Evolutionary conservation across 768 basidiomycete species (phyloP).

Genomic region (Bullera alba): DNA sequence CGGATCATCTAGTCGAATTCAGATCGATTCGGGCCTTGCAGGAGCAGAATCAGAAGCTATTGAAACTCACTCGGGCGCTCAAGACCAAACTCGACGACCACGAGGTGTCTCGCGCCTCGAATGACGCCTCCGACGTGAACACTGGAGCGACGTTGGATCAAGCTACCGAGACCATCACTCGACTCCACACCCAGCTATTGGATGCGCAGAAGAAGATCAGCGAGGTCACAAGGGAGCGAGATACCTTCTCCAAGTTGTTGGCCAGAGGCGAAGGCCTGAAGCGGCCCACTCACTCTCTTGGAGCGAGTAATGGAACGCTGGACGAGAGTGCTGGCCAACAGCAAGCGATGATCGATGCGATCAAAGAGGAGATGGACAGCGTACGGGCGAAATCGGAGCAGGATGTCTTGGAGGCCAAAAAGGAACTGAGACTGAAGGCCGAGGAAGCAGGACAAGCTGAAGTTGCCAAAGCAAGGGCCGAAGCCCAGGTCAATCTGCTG

Average conservation of each 20-base stretch:
- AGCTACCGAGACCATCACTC: slow-evolving; percentile 78
- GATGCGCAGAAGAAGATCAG: slow-evolving; percentile 71
- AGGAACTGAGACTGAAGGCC: slow-evolving; percentile 61
- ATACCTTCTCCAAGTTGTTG: slow-evolving; percentile 71
- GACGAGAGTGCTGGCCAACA: slow-evolving; percentile 16
- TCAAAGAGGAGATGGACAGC: slow-evolving; percentile 71
- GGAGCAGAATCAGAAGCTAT: slow-evolving; percentile 80
- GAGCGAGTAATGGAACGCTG: slow-evolving; percentile 12
- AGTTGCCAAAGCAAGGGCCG: slow-evolving; percentile 70
- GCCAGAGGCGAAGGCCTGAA: slow-evolving; percentile 50
- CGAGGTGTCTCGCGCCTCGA: slow-evolving; percentile 50
- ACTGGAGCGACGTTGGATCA: slow-evolving; percentile 66
- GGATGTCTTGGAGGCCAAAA: slow-evolving; percentile 65
- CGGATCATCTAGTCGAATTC: slow-evolving; percentile 82
- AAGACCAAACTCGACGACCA: slow-evolving; percentile 77
- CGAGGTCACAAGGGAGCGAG: slow-evolving; percentile 77
- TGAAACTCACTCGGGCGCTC: slow-evolving; percentile 74
- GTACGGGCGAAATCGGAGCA: slow-evolving; percentile 73
- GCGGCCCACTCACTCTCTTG: slow-evolving; percentile 6
- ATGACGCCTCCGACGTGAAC: slow-evolving; percentile 27
- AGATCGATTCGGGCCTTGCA: slow-evolving; percentile 71
- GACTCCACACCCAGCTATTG: slow-evolving; percentile 62
- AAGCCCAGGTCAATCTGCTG: slow-evolving; percentile 71
- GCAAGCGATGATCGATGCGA: slow-evolving; percentile 53
- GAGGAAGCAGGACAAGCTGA: slow-evolving; percentile 61